Evolutionary conservation across 164 flowering plant genomes (phyloP), one percentile per base, ranked within the genome.

Genomic region (Vitis labrusca): DNA sequence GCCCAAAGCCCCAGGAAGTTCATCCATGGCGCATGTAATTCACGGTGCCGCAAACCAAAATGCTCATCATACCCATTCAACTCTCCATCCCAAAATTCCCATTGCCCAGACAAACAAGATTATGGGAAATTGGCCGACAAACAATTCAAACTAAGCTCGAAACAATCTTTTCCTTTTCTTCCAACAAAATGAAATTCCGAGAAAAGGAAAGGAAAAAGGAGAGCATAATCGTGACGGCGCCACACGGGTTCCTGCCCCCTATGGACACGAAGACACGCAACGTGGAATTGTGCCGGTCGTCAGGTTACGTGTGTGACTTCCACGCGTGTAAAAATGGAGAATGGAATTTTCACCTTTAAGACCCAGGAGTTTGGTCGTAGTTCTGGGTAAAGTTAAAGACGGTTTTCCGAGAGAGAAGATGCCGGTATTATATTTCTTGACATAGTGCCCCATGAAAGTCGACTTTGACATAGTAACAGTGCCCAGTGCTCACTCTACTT

Each of bases 1-100:
- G 13, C 96, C 96, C 71, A 89, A 56, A 15, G 94, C 69, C 57
- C 96, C 97, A 2, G 93, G 88, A 63, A 86, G 50, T 49, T 73
- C 66, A 16, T 67, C 77, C 74, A 65, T 74, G 11, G 27, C 15
- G 2, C 7, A 27, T 48, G 15, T n/a, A 13, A 19, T 32, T 15
- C 49, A 60, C 12, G 63, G 16, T 37, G 44, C 44, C 7, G 44
- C 44, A 37, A 37, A 37, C 44, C 44, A 37, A 37, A 37, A 6
- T 6, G 6, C 9, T 13, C 49, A 12, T 60, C 63, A 30, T 60
- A 23, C 48, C 15, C 14, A 32, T 11, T 60, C 63, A 56, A 60
- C 14, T 60, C 48, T 14, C 63, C 75, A 60, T 73, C 17, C 54
- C 50, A 32, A 66, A 9, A 10, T 19, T 29, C 47, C 62, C 48